Conservation (phyloP, 1,139 yeast species). For the Suhomyces chickasaworum region DNA sequence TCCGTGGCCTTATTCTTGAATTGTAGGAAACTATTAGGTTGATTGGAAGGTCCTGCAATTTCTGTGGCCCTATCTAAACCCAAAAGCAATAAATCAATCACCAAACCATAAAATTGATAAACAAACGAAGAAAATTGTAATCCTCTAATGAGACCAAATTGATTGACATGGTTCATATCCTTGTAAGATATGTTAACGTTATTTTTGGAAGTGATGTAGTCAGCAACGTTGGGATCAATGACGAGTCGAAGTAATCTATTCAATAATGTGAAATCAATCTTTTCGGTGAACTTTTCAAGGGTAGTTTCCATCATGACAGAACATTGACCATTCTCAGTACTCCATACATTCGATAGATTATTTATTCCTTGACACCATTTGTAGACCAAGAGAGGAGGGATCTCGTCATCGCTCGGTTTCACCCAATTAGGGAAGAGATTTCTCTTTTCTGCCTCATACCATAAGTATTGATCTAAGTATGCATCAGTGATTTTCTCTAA, state of each 20-base stretch:
- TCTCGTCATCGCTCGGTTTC: slow-evolving; percentile 92
- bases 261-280: slow-evolving; percentile 82
- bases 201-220: slow-evolving; percentile 90
- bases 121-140: slow-evolving; percentile 89
- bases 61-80: slow-evolving; percentile 89
- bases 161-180: slow-evolving; percentile 94
- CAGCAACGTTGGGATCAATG: slow-evolving; percentile 91
- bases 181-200: slow-evolving; percentile 81
- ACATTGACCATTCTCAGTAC: slow-evolving; percentile 68
- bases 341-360: slow-evolving; percentile 79
- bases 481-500: slow-evolving; percentile 96
- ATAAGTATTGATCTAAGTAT: slow-evolving; percentile 88
- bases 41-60: slow-evolving; percentile 73
- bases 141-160: slow-evolving; percentile 85
- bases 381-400: slow-evolving; percentile 87
- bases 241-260: slow-evolving; percentile 79
- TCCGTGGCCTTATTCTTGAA: slow-evolving; percentile 63
- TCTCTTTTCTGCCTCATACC: slow-evolving; percentile 93
- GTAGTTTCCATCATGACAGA: slow-evolving; percentile 84
- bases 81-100: slow-evolving; percentile 75
- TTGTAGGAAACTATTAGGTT: slow-evolving; percentile 79
- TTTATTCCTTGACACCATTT: slow-evolving; percentile 97
- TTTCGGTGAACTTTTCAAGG: slow-evolving; percentile 72
- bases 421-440: slow-evolving; percentile 94
- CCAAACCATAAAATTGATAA: slow-evolving; percentile 85